Percentiles rank a stretch among this genome's conserved stretches.
Evolutionary conservation across 306 rosid species (phyloP).

Genomic region (Quercus mongolica): DNA sequence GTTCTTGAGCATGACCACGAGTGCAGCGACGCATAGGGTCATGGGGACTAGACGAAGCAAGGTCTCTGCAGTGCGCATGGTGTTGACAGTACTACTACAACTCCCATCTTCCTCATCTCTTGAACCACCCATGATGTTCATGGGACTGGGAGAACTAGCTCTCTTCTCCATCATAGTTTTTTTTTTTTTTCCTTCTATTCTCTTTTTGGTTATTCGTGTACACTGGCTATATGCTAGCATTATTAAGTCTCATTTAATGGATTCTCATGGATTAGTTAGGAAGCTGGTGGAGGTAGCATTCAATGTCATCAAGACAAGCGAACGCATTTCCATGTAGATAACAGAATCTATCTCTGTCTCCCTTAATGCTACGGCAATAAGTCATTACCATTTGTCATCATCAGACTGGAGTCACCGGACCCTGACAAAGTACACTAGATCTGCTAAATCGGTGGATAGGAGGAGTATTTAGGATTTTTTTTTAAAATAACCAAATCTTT

Average conservation of each 20-base stretch:
- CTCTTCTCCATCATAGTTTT: background rate
- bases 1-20: conserved; percentile 74
- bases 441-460: too few relatives aligned
- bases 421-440: too few relatives aligned
- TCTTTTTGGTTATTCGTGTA: background rate
- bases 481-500: too few relatives aligned
- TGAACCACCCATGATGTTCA: conserved; percentile 20
- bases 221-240: background rate
- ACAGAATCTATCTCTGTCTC: background rate
- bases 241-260: background rate
- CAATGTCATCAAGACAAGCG: conserved; percentile 24
- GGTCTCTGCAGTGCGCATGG: conserved; percentile 62
- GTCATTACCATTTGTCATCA: too few relatives aligned
- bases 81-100: background rate
- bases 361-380: too few relatives aligned
- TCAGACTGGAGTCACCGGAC: too few relatives aligned
- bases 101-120: conserved; percentile 13
- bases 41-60: conserved; percentile 69
- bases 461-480: too few relatives aligned
- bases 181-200: background rate
- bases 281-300: conserved; percentile 6
- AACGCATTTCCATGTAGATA: conserved; percentile 23
- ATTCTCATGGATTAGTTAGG: background rate
- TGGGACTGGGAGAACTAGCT: conserved; percentile 30
- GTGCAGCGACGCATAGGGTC: conserved; percentile 74